phyloP scores from a whole-genome alignment of 176 grass and related monocot genomes.

The Eremochloa ophiuroides region DNA sequence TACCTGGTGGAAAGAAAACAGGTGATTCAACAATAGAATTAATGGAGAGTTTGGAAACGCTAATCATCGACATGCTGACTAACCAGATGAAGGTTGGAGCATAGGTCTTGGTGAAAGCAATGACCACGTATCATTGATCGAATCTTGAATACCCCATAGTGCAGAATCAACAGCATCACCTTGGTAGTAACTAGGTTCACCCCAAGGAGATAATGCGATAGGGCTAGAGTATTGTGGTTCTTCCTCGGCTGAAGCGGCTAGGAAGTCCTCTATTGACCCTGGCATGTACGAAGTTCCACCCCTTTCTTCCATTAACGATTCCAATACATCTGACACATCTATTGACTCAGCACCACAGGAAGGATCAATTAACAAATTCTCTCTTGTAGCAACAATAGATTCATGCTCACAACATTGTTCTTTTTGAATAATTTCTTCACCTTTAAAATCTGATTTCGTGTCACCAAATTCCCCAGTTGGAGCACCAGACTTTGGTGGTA shows the following conservation, averaged over 20 bases:
- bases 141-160: constrained; percentile 40
- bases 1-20: constrained; percentile 31
- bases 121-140: constrained; percentile 46
- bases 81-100: constrained; percentile 39
- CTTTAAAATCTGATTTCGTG: constrained; percentile 24
- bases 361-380: constrained; percentile 21
- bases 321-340: constrained; percentile 36
- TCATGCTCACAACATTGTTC: constrained; percentile 17
- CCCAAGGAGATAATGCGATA: constrained; percentile 44
- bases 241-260: constrained; percentile 28
- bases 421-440: constrained; percentile 19
- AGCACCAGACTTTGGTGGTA: constrained; percentile 18
- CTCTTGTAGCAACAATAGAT: constrained; percentile 25
- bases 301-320: constrained; percentile 43
- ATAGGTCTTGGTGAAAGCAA: constrained; percentile 38
- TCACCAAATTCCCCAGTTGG: constrained; percentile 10
- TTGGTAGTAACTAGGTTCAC: constrained; percentile 48
- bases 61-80: constrained; percentile 26
- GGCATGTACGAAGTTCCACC: constrained; percentile 34
- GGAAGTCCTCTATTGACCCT: constrained; percentile 24
- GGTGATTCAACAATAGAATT: background rate
- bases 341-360: constrained; percentile 17
- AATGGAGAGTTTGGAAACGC: background rate
- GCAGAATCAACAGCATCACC: constrained; percentile 41
- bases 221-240: constrained; percentile 48